Evolutionary conservation across 2,329 filamentous ascomycete species (phyloP), one percentile per base, ranked within the genome.

Genomic region (Pseudopyrenochaeta lycopersici): DNA sequence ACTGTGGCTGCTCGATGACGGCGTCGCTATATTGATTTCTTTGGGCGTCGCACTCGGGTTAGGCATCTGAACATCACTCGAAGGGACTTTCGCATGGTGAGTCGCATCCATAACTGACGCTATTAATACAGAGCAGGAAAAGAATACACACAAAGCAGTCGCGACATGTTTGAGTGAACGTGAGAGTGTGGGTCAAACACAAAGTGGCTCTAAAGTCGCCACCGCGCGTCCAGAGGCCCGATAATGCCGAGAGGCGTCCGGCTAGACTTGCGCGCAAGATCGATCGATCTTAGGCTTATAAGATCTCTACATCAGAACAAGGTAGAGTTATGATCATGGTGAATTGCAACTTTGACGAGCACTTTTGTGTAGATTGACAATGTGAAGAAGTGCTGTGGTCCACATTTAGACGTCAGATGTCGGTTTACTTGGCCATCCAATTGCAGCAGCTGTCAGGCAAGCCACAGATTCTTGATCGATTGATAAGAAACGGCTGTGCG

Each of bases 1-100:
- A 30, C 49, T 65, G 39, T 41, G 55, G 42, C 55, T 48, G 49
- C 56, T 70, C 35, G 66, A 63, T 36, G 60, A 52, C 33, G 58
- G 50, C 5, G 43, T 58, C 7, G 55, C 43, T 17, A 35, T 40
- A 43, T 57, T 52, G 40, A 33, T 46, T 29, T 66, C 56, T 42
- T 58, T 59, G 46, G 41, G 51, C n/a, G 49, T 45, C 46, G 48
- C 52, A 30, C 33, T 36, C 15, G 43, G 20, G 20, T 46, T 49
- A 3, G 47, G 45, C 27, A 40, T 35, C 29, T 50, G 17, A 15
- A 20, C 14, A 31, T 27, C 31, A 17, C 30, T 45, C 42, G 33
- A 40, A 20, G 35, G 39, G 32, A 23, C 45, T 15, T 45, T 27
- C 14, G 50, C 41, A 32, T 56, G 46, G 46, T 60, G 48, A 33